Evolutionary conservation across 345 rosid species (phyloP).

Genomic region (Zanthoxylum bungeanum): DNA sequence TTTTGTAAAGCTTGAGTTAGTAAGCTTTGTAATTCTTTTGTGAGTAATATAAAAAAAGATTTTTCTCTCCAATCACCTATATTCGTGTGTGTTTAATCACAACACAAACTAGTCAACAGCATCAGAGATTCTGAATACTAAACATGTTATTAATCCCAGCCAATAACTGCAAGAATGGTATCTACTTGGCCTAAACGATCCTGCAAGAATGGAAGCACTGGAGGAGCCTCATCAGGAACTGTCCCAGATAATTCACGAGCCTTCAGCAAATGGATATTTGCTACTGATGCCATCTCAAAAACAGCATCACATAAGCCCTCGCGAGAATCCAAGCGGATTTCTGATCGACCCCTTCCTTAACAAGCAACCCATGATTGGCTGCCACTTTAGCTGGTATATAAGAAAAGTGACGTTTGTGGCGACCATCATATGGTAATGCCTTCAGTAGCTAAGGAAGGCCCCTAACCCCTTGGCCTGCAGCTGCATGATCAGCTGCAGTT

Average conservation of each 20-base stretch:
- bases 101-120: no score
- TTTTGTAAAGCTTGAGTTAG: no score
- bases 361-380: conserved; percentile 66
- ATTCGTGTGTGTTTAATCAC: no score
- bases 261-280: conserved; percentile 75
- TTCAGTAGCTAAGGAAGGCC: conserved; percentile 78
- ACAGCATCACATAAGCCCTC: conserved; percentile 63
- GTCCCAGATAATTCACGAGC: conserved; percentile 68
- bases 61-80: no score
- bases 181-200: no score
- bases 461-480: conserved; percentile 93
- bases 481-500: conserved; percentile 83
- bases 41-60: no score
- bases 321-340: conserved; percentile 57
- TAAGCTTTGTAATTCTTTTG: no score
- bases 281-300: conserved; percentile 86
- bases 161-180: no score
- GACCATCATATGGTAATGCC: conserved; percentile 80
- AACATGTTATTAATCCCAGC: no score
- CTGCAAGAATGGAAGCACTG: no score
- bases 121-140: no score
- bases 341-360: conserved; percentile 53
- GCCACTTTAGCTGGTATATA: conserved; percentile 70
- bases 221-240: conserved; percentile 66
- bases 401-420: conserved; percentile 58